Base-by-base conservation (phyloP, 2,329 filamentous ascomycete genomes). In the Talaromyces funiculosus region DNA sequence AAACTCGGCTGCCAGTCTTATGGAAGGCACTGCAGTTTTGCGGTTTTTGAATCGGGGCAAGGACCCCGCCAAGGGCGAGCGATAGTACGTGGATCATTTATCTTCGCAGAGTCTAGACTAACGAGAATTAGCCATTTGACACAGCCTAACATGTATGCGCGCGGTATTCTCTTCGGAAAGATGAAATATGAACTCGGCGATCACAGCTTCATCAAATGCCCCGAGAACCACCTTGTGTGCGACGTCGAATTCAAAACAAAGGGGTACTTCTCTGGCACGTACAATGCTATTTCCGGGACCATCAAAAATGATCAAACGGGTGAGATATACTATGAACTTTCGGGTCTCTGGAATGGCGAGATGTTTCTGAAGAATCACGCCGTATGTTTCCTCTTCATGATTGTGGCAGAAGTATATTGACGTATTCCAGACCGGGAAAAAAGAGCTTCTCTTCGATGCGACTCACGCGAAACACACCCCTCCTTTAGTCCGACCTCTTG, bases 111-210 rank as follows among this genome's bases (percentile, higher is more conserved):
- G 33, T 18, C 5, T 14, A 51, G 31, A 54, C 56, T 57, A 64
- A 63, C 22, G 43, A 14, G 31, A 58, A 16, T 1, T 67, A 95
- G 90, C 76, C 90, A 95, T 70, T 78, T 97, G 57, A 97, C 94
- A 4, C 94, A 99, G 71, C 94, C 94, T 18, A 99, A 99, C 79
- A 99, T 99, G 92, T 99, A 99, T 74, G 94, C 93, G 22, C 86
- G 94, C 64, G 93, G 94, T 37, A 97, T 99, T 62, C 81, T 99
- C 8, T 97, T 99, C 70, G 94, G 94, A 53, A 97, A 97, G 75
- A 97, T 99, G 94, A 97, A 97, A 76, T 99, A 97, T 75, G 94
- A 99, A 78, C 85, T 99, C 7, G 94, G 93, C 65, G 93, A 97
- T 73, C 92, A 96, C 78, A 96, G 92, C 73, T 90, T 92, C 68